Evolutionary conservation across 108 stramenopile species (phyloP).

Genomic region (Nannochloropsis gaditana): DNA sequence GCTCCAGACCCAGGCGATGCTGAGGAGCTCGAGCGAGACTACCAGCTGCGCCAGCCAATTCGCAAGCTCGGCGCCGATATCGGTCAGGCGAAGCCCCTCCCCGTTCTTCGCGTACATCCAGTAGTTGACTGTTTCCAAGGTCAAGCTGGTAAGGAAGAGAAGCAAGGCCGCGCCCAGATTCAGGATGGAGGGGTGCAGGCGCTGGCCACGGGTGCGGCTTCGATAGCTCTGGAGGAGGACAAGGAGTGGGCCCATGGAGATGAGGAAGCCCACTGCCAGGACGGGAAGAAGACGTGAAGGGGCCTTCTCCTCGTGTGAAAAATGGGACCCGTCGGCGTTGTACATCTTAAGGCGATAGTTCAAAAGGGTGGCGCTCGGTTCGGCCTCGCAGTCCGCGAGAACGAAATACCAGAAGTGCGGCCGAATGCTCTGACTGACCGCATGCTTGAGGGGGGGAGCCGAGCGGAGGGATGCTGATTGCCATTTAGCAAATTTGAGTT

Average conservation of each 20-base stretch:
- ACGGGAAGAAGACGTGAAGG: background rate
- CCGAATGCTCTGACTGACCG: background rate
- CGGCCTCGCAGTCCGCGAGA: background rate
- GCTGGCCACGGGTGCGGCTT: background rate
- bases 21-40: background rate
- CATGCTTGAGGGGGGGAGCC: background rate
- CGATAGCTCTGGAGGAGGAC: background rate
- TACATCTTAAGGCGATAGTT: constrained; percentile 5
- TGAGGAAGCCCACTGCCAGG: background rate
- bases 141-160: background rate
- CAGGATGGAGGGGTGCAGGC: background rate
- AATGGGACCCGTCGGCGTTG: background rate
- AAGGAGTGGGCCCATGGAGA: background rate
- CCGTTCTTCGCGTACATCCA: constrained; percentile 13
- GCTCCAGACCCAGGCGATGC: constrained; percentile 6
- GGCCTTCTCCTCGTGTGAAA: background rate
- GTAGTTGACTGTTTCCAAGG: constrained; percentile 17
- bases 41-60: background rate
- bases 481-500: constrained; percentile 7
- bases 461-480: background rate
- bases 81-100: background rate
- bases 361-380: background rate
- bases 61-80: constrained; percentile 1
- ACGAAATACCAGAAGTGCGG: constrained; percentile 17
- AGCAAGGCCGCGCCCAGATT: background rate